phyloP scores from a whole-genome alignment of 139 green algal genomes.

The Parachlorella kessleri region DNA sequence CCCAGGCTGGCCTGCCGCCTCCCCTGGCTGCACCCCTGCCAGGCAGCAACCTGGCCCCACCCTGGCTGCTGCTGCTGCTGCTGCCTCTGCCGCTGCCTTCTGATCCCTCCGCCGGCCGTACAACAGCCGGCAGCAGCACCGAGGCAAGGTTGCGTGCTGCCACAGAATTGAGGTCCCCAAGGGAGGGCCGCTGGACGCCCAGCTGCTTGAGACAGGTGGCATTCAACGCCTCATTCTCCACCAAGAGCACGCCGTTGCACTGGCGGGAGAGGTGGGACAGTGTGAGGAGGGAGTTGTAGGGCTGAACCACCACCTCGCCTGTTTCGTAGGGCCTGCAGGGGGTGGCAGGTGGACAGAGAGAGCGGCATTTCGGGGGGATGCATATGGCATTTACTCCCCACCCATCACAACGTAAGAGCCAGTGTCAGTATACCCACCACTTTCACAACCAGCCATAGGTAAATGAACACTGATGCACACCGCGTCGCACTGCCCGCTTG shows the following conservation, averaged over 20 bases:
- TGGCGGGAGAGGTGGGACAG: slow-evolving; percentile 59
- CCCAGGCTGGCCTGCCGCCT: neutral
- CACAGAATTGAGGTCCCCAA: slow-evolving; percentile 75
- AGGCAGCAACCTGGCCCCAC: no score
- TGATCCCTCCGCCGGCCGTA: neutral
- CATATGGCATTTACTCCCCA: no score
- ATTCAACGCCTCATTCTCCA: slow-evolving; percentile 48
- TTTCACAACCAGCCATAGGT: no score
- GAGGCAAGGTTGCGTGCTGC: slow-evolving; percentile 57
- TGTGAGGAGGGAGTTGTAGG: slow-evolving; percentile 86
- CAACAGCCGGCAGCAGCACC: slow-evolving; percentile 50
- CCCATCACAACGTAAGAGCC: no score
- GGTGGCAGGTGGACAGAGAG: neutral
- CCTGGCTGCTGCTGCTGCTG: neutral
- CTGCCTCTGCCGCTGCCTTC: neutral
- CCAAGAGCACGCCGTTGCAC: slow-evolving; percentile 69
- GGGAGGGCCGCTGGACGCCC: slow-evolving; percentile 58
- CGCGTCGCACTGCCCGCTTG: no score
- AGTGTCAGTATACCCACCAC: no score
- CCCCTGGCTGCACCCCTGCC: no score
- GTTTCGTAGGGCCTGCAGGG: slow-evolving; percentile 63
- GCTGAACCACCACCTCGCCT: slow-evolving; percentile 82
- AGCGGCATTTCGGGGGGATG: neutral
- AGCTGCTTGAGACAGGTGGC: slow-evolving; percentile 44
- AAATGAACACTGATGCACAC: no score